These are phyloP conservation scores for Ogataea pilisensis DNA, from an alignment of 805 yeast genomes.

Conservation along the genomic window DNA sequence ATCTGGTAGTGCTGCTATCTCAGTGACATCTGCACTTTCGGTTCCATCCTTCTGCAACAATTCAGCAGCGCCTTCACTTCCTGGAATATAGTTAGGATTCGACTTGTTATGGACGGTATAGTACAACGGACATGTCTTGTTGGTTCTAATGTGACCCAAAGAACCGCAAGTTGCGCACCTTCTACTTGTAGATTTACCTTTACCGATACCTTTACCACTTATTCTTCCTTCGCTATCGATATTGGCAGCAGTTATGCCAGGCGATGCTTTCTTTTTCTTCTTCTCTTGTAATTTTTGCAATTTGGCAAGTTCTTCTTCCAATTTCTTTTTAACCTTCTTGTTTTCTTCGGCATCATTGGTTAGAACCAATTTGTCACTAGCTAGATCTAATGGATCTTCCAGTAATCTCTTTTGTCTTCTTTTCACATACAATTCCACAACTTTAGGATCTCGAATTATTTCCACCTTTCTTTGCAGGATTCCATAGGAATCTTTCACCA, in stretches of 20 bases:
- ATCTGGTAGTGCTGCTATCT: not conserved
- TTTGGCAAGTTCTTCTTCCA: conserved; percentile 81
- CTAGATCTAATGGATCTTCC: conserved; percentile 45
- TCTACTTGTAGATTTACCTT: conserved; percentile 69
- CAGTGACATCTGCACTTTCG: not conserved
- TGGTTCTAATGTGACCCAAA: conserved; percentile 90
- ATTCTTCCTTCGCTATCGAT: conserved; percentile 35
- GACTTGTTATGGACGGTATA: conserved; percentile 37
- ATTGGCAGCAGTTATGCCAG: conserved; percentile 31
- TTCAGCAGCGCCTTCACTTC: conserved; percentile 26
- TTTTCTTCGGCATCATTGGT: conserved; percentile 84
- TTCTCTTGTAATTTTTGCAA: conserved; percentile 73
- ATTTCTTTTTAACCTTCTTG: conserved; percentile 65
- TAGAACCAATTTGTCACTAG: conserved; percentile 67
- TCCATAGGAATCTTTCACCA: conserved; percentile 80
- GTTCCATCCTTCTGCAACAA: conserved; percentile 8
- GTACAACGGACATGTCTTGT: conserved; percentile 87
- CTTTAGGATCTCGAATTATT: conserved; percentile 76
- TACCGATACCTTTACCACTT: conserved; percentile 68
- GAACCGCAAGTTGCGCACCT: conserved; percentile 95
- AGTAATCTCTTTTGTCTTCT: conserved; percentile 38
- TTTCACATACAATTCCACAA: conserved; percentile 78
- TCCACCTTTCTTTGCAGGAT: conserved; percentile 78
- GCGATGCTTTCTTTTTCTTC: conserved; percentile 32
- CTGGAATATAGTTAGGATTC: conserved; percentile 32